Evolutionary conservation across 257 asterid genomes (phyloP).

Genomic region (Solanum arcanum): DNA sequence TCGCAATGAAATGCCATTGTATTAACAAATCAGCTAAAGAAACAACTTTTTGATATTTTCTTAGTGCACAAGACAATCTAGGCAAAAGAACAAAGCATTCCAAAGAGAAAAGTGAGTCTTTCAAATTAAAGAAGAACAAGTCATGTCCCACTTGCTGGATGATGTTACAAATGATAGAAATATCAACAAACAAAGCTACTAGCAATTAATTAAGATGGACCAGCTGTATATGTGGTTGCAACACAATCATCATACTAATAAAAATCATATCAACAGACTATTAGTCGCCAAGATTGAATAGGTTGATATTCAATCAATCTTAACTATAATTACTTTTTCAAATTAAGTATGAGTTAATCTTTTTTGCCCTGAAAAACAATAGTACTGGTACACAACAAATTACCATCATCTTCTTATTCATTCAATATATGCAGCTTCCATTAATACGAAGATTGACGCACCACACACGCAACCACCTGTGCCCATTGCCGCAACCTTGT

Average conservation of each 20-base stretch:
- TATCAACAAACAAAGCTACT: slow-evolving; percentile 3
- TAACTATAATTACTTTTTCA: background rate
- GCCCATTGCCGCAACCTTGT: slow-evolving; percentile 73
- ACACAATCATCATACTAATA: background rate
- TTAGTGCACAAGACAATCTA: background rate
- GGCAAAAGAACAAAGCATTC: background rate
- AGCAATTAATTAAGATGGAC: slow-evolving; percentile 12
- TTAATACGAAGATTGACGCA: slow-evolving; percentile 43
- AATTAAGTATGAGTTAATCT: background rate
- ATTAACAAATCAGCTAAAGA: background rate
- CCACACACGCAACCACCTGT: slow-evolving; percentile 66
- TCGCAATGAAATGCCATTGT: background rate
- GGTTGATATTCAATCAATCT: background rate
- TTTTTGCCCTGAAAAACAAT: background rate
- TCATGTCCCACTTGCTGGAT: background rate
- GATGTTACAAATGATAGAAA: background rate
- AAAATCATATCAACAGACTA: background rate
- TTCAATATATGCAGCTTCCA: background rate
- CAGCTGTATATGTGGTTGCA: background rate
- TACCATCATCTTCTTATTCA: background rate
- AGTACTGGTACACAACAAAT: background rate
- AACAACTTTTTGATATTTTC: background rate
- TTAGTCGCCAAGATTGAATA: background rate
- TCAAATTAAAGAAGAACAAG: background rate
- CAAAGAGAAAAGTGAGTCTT: background rate